phyloP scores from a whole-genome alignment of 768 basidiomycete genomes.

The Pisolithus marmoratus region DNA sequence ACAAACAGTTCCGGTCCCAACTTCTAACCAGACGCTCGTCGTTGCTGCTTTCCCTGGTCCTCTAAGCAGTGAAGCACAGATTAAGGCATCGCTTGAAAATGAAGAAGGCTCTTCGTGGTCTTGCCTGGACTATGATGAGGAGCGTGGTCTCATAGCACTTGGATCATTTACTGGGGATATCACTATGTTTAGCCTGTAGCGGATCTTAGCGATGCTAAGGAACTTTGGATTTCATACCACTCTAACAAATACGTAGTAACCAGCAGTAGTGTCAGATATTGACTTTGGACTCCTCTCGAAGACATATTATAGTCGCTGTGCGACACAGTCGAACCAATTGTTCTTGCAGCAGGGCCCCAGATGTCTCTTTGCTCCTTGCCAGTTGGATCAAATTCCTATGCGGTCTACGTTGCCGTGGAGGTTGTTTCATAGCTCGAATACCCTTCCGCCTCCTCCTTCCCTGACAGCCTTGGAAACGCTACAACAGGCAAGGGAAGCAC shows the following conservation, averaged over 20 bases:
- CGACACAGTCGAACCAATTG: too few relatives aligned
- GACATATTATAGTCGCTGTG: too few relatives aligned
- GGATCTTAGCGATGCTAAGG: too few relatives aligned
- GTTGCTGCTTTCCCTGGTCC: conserved; percentile 46
- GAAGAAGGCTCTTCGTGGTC: conserved; percentile 35
- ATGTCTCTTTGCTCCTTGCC: neutral
- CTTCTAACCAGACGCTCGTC: conserved; percentile 37
- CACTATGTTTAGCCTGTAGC: conserved; percentile 26
- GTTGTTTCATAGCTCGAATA: neutral
- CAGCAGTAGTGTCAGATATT: neutral
- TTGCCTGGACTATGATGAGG: conserved; percentile 58
- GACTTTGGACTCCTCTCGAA: too few relatives aligned
- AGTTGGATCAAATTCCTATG: neutral
- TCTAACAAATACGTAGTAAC: too few relatives aligned
- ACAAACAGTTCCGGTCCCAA: conserved; percentile 10
- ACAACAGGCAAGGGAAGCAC: conserved; percentile 35
- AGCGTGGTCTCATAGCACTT: conserved; percentile 45
- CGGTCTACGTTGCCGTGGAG: neutral
- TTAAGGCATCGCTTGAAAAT: conserved; percentile 31
- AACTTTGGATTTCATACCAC: too few relatives aligned
- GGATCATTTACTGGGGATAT: conserved; percentile 46
- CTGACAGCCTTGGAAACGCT: neutral
- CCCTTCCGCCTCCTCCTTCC: neutral
- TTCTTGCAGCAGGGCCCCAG: too few relatives aligned
- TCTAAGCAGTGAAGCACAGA: conserved; percentile 17